phyloP scores from a whole-genome alignment of 768 basidiomycete genomes.

The Mycena belliarum region DNA sequence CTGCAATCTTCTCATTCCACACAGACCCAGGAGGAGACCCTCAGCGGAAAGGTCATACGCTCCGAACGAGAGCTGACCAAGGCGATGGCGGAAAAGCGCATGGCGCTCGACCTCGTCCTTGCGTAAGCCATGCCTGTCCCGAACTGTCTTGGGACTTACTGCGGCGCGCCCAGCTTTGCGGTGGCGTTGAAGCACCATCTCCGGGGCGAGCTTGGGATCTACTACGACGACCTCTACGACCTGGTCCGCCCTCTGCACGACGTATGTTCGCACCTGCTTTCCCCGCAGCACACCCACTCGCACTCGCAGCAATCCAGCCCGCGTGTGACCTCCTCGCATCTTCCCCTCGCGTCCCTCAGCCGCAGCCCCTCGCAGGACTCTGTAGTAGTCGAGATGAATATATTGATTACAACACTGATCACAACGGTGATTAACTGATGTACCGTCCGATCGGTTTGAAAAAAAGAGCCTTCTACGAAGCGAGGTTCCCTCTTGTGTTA shows the following conservation, averaged over 20 bases:
- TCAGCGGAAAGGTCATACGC: constrained; percentile 31
- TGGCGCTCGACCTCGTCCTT: constrained; percentile 59
- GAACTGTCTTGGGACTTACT: not conserved
- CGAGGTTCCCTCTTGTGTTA: too few species aligned
- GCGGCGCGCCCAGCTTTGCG: constrained; percentile 41
- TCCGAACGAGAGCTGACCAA: constrained; percentile 44
- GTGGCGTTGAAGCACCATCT: constrained; percentile 65
- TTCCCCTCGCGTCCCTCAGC: constrained; percentile 18
- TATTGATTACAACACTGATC: too few species aligned
- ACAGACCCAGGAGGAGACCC: constrained; percentile 38
- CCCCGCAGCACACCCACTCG: constrained; percentile 36
- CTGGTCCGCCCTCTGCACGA: constrained; percentile 58
- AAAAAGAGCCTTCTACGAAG: too few species aligned
- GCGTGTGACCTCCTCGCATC: constrained; percentile 30
- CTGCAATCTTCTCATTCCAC: too few species aligned
- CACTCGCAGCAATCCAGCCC: constrained; percentile 22
- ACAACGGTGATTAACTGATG: too few species aligned
- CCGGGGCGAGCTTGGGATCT: constrained; percentile 60
- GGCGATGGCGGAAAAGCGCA: constrained; percentile 61
- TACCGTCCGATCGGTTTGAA: too few species aligned
- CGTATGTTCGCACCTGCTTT: constrained; percentile 29
- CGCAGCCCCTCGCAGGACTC: constrained; percentile 24
- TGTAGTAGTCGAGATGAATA: too few species aligned
- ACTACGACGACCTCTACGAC: constrained; percentile 62
- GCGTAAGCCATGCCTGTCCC: constrained; percentile 40